Base-by-base conservation (phyloP, 169 alveolate genomes). In the Plasmodium cynomolgi region DNA sequence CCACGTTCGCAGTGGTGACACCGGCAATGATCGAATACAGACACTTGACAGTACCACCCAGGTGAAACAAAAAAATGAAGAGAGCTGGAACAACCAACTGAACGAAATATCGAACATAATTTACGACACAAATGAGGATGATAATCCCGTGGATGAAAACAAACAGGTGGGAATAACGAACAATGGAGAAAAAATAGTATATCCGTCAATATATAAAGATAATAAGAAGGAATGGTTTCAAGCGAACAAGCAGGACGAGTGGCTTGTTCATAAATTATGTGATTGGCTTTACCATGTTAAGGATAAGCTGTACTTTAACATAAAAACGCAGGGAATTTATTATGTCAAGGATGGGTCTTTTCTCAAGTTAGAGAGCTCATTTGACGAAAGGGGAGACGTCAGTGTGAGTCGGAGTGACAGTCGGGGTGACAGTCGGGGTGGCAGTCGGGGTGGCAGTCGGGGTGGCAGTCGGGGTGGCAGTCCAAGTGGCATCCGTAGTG, bases 221-320 rank as follows among this genome's bases (percentile, higher is more conserved):
- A 17, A 41, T 4, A 84, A 83, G 77, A 56, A 74, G 20, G 92
- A 90, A 58, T 81, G 92, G 81, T 91, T 77, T 75, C 82, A 54
- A 17, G 92, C 95, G 1, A 92, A 79, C 37, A 92, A 81, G n/a
- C 92, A 92, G 29, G 93, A 93, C 23, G 95, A 84, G 71, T 96
- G 97, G 97, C 80, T 71, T 33, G 92, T 84, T 15, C 96, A 96
- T 72, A 96, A 96, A 50, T 58, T 81, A n/a, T 86, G 85, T 34
- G 84, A 96, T 31, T 96, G 97, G 97, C 75, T 96, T 85, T 95
- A 96, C 68, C 95, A 95, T 74, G 7, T 85, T 62, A 82, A 94
- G 20, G 97, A 96, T 17, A 82, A 83, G 1, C 85, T 94, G 17
- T 96, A 96, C 92, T 96, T 93, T 92, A 96, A 96, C 44, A 82